A percentile compares a stretch with the other conserved stretches of the same genome.
These are phyloP conservation scores for Aspergillus sclerotiicarbonarius DNA, from an alignment of 495 filamentous ascomycete genomes.

Conservation along the genomic window DNA sequence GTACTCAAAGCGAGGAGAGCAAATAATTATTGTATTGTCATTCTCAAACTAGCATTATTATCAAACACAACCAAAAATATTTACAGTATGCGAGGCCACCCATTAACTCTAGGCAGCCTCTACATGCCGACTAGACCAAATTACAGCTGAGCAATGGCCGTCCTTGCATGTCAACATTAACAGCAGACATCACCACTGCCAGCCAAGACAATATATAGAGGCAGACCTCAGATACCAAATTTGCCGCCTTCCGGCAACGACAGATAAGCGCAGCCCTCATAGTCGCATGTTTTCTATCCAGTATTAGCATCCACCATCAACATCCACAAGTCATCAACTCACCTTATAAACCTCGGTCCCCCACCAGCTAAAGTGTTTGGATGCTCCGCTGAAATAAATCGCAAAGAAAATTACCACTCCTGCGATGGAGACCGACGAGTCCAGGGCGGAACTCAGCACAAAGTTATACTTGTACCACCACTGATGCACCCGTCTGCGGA, in stretches of 20 bases:
- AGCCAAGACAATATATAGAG: no score
- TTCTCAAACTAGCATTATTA: no score
- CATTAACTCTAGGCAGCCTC: no score
- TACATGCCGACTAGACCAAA: no score
- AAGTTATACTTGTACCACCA: conserved; percentile 92
- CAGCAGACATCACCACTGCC: no score
- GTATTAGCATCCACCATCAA: background rate
- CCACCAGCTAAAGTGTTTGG: conserved; percentile 63
- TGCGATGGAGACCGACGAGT: conserved; percentile 73
- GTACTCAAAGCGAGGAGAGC: no score
- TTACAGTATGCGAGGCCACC: no score
- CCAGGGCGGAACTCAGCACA: conserved; percentile 75
- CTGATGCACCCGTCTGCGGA: conserved; percentile 54
- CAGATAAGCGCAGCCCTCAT: conserved; percentile 22
- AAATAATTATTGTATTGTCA: no score
- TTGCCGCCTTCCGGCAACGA: conserved; percentile 19
- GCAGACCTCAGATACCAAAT: conserved; percentile 10
- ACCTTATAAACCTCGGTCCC: conserved; percentile 67
- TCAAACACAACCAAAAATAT: no score
- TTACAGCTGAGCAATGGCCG: no score
- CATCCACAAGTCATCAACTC: background rate
- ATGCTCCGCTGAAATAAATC: conserved; percentile 68
- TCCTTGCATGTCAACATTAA: background rate
- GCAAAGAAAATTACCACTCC: conserved; percentile 81
- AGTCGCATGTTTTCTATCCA: conserved; percentile 27